Conservation (phyloP, 768 basidiomycete species). For the Tylopilus felleus region DNA sequence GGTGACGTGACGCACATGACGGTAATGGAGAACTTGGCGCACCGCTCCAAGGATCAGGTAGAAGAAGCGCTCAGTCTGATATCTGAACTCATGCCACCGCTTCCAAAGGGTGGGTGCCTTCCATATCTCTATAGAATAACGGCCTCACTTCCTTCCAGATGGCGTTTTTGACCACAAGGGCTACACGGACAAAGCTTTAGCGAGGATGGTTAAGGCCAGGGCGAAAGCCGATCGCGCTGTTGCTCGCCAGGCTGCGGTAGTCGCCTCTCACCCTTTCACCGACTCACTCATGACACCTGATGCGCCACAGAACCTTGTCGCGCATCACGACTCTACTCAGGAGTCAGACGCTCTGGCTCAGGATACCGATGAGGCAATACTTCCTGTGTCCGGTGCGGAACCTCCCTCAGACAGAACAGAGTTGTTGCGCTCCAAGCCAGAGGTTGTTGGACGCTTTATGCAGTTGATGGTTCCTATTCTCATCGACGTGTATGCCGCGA, state of each 20-base stretch:
- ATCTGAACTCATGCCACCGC: conserved; percentile 88
- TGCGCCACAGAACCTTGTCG: conserved; percentile 11
- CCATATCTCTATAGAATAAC: neutral
- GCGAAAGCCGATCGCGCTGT: conserved; percentile 78
- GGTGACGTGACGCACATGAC: conserved; percentile 94
- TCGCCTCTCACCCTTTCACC: conserved; percentile 28
- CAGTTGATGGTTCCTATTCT: conserved; percentile 87
- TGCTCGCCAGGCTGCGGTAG: conserved; percentile 50
- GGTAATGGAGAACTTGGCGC: conserved; percentile 95
- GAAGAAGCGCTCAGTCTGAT: conserved; percentile 90
- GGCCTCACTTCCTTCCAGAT: conserved; percentile 44
- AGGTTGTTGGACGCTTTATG: conserved; percentile 83
- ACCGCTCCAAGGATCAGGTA: conserved; percentile 94
- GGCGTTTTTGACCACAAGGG: conserved; percentile 92
- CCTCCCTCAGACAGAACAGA: conserved; percentile 59
- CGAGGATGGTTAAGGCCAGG: conserved; percentile 74
- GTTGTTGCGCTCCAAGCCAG: conserved; percentile 67
- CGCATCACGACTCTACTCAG: conserved; percentile 24
- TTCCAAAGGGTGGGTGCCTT: conserved; percentile 71
- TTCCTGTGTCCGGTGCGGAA: conserved; percentile 32
- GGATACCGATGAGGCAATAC: conserved; percentile 40
- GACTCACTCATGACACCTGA: conserved; percentile 25
- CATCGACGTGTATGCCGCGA: conserved; percentile 99
- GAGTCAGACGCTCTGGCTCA: conserved; percentile 38
- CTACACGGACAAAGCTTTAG: conserved; percentile 84